phyloP scores from a whole-genome alignment of 2,329 filamentous ascomycete species.

The Pseudogymnoascus sp. region DNA sequence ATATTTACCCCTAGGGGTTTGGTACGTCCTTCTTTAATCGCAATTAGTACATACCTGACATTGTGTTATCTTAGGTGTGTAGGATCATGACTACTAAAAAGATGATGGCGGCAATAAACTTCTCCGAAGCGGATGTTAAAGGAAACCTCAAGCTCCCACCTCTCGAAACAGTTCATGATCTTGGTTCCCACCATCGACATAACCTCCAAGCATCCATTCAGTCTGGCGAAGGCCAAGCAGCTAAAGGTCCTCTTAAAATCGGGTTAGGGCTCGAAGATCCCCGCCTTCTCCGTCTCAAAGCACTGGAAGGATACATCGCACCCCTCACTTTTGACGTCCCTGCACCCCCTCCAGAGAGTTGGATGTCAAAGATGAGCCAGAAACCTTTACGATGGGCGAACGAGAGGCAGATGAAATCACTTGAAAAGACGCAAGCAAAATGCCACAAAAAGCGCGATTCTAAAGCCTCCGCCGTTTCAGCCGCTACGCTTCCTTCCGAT shows the following conservation, averaged over 20 bases:
- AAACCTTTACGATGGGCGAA: constrained; percentile 20
- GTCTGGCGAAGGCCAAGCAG: background rate
- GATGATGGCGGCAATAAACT: constrained; percentile 18
- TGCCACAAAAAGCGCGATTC: constrained; percentile 10
- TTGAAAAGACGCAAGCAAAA: constrained; percentile 12
- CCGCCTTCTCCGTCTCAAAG: constrained; percentile 17
- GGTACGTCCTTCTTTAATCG: background rate
- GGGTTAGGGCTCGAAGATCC: constrained; percentile 14
- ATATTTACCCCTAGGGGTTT: constrained; percentile 16
- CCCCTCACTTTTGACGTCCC: constrained; percentile 21
- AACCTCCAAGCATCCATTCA: background rate
- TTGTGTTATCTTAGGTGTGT: background rate
- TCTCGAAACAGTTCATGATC: constrained; percentile 12
- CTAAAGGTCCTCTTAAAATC: background rate
- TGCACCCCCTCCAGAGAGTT: constrained; percentile 11
- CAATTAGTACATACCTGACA: background rate
- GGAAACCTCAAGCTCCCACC: constrained; percentile 17
- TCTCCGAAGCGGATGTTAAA: constrained; percentile 14
- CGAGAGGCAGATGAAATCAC: constrained; percentile 14
- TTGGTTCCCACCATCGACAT: background rate
- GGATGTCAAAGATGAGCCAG: constrained; percentile 15
- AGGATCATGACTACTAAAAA: constrained; percentile 19
- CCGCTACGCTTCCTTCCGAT: constrained; percentile 6
- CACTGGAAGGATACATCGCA: constrained; percentile 19
- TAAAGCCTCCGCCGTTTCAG: background rate